Evolutionary conservation across 495 filamentous ascomycete genomes (phyloP).

Genomic region (Tuber melanosporum): DNA sequence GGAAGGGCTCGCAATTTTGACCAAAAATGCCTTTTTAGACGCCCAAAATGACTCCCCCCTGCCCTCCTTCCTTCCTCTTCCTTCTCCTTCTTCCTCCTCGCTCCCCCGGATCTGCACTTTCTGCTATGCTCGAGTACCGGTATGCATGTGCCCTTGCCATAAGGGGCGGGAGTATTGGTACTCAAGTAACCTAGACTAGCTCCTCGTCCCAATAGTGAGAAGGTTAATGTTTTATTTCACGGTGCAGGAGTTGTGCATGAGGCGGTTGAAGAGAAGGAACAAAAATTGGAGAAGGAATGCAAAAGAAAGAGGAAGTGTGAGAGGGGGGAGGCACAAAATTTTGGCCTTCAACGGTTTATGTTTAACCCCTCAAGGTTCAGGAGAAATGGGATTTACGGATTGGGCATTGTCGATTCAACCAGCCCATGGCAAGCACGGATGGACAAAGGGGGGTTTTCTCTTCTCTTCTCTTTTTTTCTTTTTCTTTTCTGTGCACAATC

Average conservation of each 20-base stretch:
- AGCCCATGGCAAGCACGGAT: background rate
- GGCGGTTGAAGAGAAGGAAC: background rate
- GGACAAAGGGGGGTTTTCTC: background rate
- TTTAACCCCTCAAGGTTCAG: background rate
- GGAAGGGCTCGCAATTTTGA: background rate
- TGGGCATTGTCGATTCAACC: background rate
- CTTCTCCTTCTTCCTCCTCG: background rate
- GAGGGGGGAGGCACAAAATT: background rate
- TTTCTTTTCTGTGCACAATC: background rate
- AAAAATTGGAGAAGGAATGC: background rate
- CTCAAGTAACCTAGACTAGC: background rate
- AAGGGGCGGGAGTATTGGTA: too few relatives aligned
- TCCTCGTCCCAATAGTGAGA: constrained; percentile 1
- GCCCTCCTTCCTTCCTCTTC: background rate
- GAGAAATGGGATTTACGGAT: background rate
- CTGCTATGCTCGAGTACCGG: background rate
- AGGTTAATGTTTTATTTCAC: constrained; percentile 3
- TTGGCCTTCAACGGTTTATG: background rate
- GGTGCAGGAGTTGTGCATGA: background rate
- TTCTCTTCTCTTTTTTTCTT: background rate
- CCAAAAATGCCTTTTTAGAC: background rate
- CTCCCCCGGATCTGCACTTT: background rate
- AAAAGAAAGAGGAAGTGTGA: background rate
- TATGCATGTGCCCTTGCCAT: background rate
- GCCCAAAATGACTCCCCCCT: background rate